Conservation (phyloP, 345 rosid genomes). For the Crucihimalaya himalaica region DNA sequence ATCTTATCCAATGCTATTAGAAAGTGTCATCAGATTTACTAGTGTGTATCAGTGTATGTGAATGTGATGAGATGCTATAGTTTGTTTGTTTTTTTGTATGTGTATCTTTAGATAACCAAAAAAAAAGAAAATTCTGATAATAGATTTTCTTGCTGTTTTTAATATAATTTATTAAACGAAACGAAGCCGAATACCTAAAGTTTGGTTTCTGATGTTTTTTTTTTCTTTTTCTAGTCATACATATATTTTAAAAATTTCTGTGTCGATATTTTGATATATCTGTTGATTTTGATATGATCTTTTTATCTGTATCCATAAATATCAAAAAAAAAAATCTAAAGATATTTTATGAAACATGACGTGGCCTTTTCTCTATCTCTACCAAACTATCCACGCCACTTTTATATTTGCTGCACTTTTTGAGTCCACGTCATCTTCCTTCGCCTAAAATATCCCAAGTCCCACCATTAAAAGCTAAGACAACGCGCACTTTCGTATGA, state of each 20-base stretch:
- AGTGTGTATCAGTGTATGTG: too few species aligned
- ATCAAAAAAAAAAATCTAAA: neutral
- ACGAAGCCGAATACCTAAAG: neutral
- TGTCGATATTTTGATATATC: neutral
- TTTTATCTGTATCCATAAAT: constrained; percentile 34
- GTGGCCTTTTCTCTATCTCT: constrained; percentile 55
- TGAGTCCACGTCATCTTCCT: constrained; percentile 51
- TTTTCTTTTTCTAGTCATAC: neutral
- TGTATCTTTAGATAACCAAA: too few species aligned
- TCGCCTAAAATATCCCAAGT: constrained; percentile 30
- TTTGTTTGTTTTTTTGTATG: too few species aligned
- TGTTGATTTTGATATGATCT: constrained; percentile 30
- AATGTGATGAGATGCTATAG: too few species aligned
- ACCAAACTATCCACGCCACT: constrained; percentile 50
- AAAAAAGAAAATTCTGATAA: too few species aligned
- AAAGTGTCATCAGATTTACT: too few species aligned
- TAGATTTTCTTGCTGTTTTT: neutral
- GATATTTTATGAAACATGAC: too few species aligned
- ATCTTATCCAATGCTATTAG: neutral
- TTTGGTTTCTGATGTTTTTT: neutral
- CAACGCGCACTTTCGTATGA: constrained; percentile 12
- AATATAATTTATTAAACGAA: neutral
- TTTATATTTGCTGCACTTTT: constrained; percentile 39
- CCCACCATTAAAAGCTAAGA: neutral
- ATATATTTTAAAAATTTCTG: neutral